phyloP scores from a whole-genome alignment of 371 early-diverging fungal species.

The Parasitella parasitica region DNA sequence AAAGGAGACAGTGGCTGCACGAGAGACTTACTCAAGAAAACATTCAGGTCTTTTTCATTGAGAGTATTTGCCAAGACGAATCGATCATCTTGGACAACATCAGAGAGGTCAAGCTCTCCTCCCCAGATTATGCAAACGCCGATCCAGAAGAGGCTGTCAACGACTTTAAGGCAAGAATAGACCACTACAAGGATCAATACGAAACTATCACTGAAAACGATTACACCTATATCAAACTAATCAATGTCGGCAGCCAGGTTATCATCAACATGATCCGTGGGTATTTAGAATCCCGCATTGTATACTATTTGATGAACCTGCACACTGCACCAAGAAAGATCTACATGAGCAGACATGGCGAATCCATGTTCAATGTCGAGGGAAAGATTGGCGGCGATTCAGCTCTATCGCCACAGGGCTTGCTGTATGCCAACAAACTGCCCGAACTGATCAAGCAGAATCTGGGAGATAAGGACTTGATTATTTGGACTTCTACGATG shows the following conservation, averaged over 20 bases:
- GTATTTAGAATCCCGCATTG: slow-evolving; percentile 92
- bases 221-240: slow-evolving; percentile 86
- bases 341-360: slow-evolving; percentile 93
- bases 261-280: slow-evolving; percentile 87
- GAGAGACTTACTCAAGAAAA: slow-evolving; percentile 63
- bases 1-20: slow-evolving; percentile 71
- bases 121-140: slow-evolving; percentile 88
- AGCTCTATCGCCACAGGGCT: slow-evolving; percentile 82
- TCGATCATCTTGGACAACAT: slow-evolving; percentile 85
- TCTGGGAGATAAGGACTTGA: slow-evolving; percentile 69
- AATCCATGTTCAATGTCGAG: slow-evolving; percentile 81
- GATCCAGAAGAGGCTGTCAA: slow-evolving; percentile 77
- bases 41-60: slow-evolving; percentile 93
- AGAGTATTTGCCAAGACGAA: slow-evolving; percentile 90
- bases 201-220: slow-evolving; percentile 79
- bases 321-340: slow-evolving; percentile 91
- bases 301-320: slow-evolving; percentile 97
- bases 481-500: slow-evolving; percentile 96
- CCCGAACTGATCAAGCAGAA: slow-evolving; percentile 76
- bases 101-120: slow-evolving; percentile 86
- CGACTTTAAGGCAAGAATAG: slow-evolving; percentile 88
- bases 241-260: slow-evolving; percentile 89
- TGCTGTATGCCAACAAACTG: slow-evolving; percentile 76
- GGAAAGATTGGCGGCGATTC: slow-evolving; percentile 97
- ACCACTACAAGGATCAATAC: slow-evolving; percentile 87